Evolutionary conservation across 2,329 filamentous ascomycete genomes (phyloP), one percentile per base, ranked within the genome.

Genomic region (Penicillium digitatum): DNA sequence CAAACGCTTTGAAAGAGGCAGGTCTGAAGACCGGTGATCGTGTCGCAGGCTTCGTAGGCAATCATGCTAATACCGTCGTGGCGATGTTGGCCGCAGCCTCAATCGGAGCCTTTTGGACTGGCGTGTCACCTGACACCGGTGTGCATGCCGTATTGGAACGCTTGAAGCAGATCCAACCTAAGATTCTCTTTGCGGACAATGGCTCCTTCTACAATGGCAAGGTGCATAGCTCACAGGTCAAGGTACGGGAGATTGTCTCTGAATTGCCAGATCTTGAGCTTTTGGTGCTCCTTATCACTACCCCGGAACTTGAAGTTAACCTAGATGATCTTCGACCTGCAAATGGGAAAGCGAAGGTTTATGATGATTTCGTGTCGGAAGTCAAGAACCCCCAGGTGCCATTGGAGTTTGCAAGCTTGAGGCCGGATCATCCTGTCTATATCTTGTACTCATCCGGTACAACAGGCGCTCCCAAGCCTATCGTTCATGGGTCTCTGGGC

Each of bases 401-500:
- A 67, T 79, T 87, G 42, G 73, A 69, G 22, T 97, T 97, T 70
- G 83, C 85, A 64, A 89, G 91, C 69, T 82, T 97, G 9, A 82
- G 85, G 0, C 87, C 94, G 1, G 89, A 93, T 20, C 90, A 96
- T 62, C 93, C 93, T 0, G 84, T 96, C 3, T 97, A 96, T 69
- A 91, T 99, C 43, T 81, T 97, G 32, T 99, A 95, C 74, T 95
- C 89, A 1, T 93, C 88, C 43, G 94, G 94, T 22, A 99, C 94
- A 0, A 97, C 94, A 0, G 85, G 85, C 2, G 75, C 83, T 18
- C 93, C 94, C 7, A 97, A 97, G 73, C 93, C 92, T 62, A 97
- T 99, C 62, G 87, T 96, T 1, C 94, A 99, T 72, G 93, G 90
- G 0, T 87, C 90, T 0, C 82, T 94, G 12, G 94, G 94, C 7